phyloP scores from a whole-genome alignment of 2,329 filamentous ascomycete species.

The Hypoxylon sp. region DNA sequence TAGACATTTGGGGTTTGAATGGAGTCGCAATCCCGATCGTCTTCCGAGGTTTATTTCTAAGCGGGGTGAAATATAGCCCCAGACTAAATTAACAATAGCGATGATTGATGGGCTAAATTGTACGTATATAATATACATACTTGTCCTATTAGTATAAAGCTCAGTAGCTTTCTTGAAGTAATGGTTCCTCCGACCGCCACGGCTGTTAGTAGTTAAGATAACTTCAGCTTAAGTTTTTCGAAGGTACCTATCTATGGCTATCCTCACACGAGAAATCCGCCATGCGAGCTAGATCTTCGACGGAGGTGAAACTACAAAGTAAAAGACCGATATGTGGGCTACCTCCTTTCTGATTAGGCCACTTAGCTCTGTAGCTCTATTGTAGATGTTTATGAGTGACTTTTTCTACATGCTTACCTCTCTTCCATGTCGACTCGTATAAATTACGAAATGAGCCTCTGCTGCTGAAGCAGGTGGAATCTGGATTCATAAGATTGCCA shows the following conservation, averaged over 20 bases:
- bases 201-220: not conserved
- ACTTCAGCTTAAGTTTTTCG: no score
- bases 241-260: no score
- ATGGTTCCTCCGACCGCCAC: not conserved
- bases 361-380: no score
- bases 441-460: not conserved
- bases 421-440: not conserved
- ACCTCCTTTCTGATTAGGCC: no score
- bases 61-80: constrained; percentile 28
- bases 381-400: not conserved
- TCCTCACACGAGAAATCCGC: no score
- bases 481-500: not conserved
- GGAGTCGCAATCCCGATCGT: constrained; percentile 24
- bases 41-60: constrained; percentile 33
- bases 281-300: no score
- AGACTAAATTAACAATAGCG: constrained; percentile 7
- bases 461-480: not conserved
- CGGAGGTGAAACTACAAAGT: no score
- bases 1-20: not conserved
- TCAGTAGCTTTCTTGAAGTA: not conserved
- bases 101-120: not conserved
- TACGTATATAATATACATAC: not conserved
- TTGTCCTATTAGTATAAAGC: no score
- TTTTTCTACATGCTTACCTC: not conserved
- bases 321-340: no score